phyloP scores from a whole-genome alignment of 1,284 basidiomycete species.

The Leccinum subfulvum region DNA sequence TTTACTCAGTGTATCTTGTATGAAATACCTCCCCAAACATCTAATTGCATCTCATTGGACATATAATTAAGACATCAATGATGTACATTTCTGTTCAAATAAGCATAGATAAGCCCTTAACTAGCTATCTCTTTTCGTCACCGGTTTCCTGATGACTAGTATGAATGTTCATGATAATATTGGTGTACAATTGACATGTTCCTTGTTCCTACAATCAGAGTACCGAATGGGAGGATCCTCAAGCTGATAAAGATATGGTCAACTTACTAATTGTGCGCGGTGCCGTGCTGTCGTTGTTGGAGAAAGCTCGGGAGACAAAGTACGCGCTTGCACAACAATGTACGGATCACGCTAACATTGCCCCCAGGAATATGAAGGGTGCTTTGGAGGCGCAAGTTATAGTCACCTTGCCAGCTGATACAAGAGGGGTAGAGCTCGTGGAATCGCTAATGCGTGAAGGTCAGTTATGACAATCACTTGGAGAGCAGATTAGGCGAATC shows the following conservation, averaged over 20 bases:
- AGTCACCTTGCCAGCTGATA: slow-evolving; percentile 44
- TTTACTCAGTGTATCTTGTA: neutral
- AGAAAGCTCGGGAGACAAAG: slow-evolving; percentile 71
- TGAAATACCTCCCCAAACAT: neutral
- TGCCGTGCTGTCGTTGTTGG: slow-evolving; percentile 60
- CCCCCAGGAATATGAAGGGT: slow-evolving; percentile 60
- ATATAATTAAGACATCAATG: neutral
- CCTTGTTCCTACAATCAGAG: slow-evolving; percentile 35
- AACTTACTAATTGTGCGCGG: slow-evolving; percentile 54
- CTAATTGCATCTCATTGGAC: neutral
- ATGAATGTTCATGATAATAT: slow-evolving; percentile 20
- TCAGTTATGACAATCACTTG: slow-evolving; percentile 19
- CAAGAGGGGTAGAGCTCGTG: slow-evolving; percentile 25
- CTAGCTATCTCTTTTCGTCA: neutral
- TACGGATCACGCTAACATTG: slow-evolving; percentile 2
- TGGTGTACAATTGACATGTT: slow-evolving; percentile 7
- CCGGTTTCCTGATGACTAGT: slow-evolving; percentile 39
- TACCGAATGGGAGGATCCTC: slow-evolving; percentile 52
- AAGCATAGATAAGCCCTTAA: neutral
- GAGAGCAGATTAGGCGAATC: slow-evolving; percentile 3
- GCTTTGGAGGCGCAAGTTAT: slow-evolving; percentile 72
- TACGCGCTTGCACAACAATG: slow-evolving; percentile 31
- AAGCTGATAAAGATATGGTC: slow-evolving; percentile 58
- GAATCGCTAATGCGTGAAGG: slow-evolving; percentile 52
- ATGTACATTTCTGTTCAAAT: neutral